These are phyloP conservation scores for Periconia sp. DNA, from an alignment of 2,329 filamentous ascomycete species.

Conservation along the genomic window DNA sequence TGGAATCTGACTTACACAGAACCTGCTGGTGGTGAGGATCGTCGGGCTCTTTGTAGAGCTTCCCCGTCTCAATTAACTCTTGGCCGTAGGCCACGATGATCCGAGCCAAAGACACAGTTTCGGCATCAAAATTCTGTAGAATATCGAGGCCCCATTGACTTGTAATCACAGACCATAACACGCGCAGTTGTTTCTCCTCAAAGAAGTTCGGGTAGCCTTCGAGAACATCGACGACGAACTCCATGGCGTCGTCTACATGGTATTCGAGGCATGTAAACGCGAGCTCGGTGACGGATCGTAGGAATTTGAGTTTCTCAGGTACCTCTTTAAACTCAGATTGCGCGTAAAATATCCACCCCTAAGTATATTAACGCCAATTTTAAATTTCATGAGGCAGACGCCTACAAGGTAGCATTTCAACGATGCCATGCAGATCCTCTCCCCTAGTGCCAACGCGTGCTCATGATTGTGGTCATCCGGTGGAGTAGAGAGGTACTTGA, in stretches of 20 bases:
- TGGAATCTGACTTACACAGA: constrained; percentile 34
- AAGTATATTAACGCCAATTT: constrained; percentile 14
- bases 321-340: constrained; percentile 67
- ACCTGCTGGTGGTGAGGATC: constrained; percentile 41
- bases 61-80: constrained; percentile 38
- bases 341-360: constrained; percentile 78
- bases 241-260: constrained; percentile 54
- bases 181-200: constrained; percentile 35
- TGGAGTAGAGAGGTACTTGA: constrained; percentile 38
- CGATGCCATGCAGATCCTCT: constrained; percentile 41
- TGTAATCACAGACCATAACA: constrained; percentile 41
- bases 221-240: constrained; percentile 43
- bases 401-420: constrained; percentile 42
- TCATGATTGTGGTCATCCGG: constrained; percentile 30
- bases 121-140: constrained; percentile 40
- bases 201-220: constrained; percentile 45
- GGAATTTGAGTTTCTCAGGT: constrained; percentile 62
- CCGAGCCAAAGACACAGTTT: constrained; percentile 41
- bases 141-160: constrained; percentile 45
- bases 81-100: constrained; percentile 46
- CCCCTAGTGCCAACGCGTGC: constrained; percentile 30
- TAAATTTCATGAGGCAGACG: neutral
- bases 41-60: constrained; percentile 56
- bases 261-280: constrained; percentile 67
- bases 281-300: constrained; percentile 65